These are phyloP conservation scores for Lepiota brunneoincarnata DNA, from an alignment of 768 basidiomycete species.

Conservation along the genomic window DNA sequence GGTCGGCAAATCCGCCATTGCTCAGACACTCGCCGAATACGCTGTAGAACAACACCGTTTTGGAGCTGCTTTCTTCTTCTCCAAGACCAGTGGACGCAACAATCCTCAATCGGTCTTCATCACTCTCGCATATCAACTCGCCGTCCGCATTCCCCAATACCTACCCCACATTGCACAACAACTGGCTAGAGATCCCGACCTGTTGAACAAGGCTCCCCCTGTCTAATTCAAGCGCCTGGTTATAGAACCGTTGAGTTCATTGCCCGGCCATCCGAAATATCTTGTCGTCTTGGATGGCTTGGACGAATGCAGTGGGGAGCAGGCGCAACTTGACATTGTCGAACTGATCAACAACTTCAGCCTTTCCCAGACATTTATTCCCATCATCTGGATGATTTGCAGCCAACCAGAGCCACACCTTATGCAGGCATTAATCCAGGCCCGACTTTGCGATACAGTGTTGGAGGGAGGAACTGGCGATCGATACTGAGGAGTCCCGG, in stretches of 20 bases:
- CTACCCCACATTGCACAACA: neutral
- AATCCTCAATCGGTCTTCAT: neutral
- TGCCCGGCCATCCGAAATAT: neutral
- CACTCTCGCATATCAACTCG: constrained; percentile 4
- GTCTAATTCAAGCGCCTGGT: constrained; percentile 1
- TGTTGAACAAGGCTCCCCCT: neutral
- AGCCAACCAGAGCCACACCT: too few relatives aligned
- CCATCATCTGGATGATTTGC: too few relatives aligned
- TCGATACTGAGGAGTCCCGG: too few relatives aligned
- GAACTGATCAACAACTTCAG: too few relatives aligned
- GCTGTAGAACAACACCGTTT: neutral
- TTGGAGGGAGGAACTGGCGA: too few relatives aligned
- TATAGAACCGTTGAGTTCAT: neutral
- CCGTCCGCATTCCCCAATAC: neutral
- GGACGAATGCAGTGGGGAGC: too few relatives aligned
- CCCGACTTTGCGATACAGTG: too few relatives aligned
- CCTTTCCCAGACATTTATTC: too few relatives aligned
- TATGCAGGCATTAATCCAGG: too few relatives aligned
- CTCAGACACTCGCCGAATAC: neutral
- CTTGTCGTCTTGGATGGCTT: neutral
- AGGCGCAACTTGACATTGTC: too few relatives aligned
- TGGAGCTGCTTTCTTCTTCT: constrained; percentile 10
- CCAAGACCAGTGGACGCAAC: neutral
- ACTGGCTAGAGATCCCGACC: neutral
- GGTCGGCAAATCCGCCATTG: neutral